Base-by-base conservation (phyloP, 805 yeast genomes). In the Spathaspora sp. region DNA sequence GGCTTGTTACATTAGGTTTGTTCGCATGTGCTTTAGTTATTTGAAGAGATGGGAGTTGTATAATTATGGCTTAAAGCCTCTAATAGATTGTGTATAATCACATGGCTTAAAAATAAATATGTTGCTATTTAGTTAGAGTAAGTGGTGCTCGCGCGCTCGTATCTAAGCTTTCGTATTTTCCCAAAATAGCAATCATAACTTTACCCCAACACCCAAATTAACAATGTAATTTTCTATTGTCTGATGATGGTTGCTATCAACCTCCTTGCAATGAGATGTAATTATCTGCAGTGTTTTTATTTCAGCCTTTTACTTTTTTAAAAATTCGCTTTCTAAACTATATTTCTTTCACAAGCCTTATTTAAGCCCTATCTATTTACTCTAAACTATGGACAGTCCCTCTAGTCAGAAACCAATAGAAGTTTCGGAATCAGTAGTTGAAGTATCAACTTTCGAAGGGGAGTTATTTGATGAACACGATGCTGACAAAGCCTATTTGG, bases 401-500 rank as follows among this genome's bases (percentile, higher is more conserved):
- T 7, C 16, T n/a, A 35, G 14, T 11, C 40, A 35, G 17, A 35
- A 35, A 35, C 40, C 16, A 8, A 16, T 16, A 3, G 40, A 35
- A 35, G 18, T 35, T 35, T 14, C 40, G 40, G 44, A 42, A 8
- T 7, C 44, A 11, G 28, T 18, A 11, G 11, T 10, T 8, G 16
- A 42, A 19, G 14, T n/a, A 10, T 5, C 44, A 10, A 18, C 44
- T 5, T 42, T 42, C 14, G 44, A 42, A 42, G 44, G 44, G 7
- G 55, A 49, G 19, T 18, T 53, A 31, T 52, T 35, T 19, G 52
- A 52, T 16, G 52, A 46, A 28, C 28, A 47, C 11, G 55, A 52
- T 26, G 47, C 50, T n/a, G 52, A 52, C 19, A 50, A 39, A 16
- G 49, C 49, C n/a, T 65, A 65, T 45, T 48, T 65, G n/a, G 59